Evolutionary conservation across 176 grass and related monocot genomes (phyloP), one percentile per base, ranked within the genome.

Genomic region (Eleusine indica): DNA sequence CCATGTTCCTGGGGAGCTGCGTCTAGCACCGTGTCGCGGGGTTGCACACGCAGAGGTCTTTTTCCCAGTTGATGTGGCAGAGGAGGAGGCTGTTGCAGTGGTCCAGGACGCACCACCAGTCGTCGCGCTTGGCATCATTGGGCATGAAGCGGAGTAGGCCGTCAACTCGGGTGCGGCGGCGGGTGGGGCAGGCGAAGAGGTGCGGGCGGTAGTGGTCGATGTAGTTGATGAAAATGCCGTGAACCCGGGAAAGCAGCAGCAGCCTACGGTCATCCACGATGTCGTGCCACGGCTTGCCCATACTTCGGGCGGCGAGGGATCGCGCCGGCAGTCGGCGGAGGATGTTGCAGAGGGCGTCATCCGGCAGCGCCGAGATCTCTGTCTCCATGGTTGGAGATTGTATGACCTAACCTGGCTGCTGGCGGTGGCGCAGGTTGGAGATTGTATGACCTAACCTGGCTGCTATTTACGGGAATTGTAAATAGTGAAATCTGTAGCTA

Each of bases 131-230:
- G 0, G 21, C 2, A 4, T 13, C 0, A 0, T 16, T 3, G 3
- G 41, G 60, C 40, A 48, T 7, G 61, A 18, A 66, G 41, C 8
- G 11, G 60, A 78, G 60, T 3, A 19, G 9, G 15, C 22, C 42
- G 9, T 47, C 61, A 42, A 66, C 32, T 9, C 6, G 10, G 7
- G 52, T 17, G 2, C 3, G n/a, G 1, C 15, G 14, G 2, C 0
- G 3, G 25, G 1, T n/a, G 2, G 60, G 22, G 18, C 43, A 61
- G 62, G 43, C 44, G 43, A 79, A 21, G 76, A 79, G 32, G 15
- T 21, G 17, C 14, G 14, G 42, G 0, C 3, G 0, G 22, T 1
- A 0, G 4, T 21, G 6, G 0, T 10, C 61, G 22, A 47, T 0
- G 25, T 49, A 66, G 61, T 51, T 47, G 37, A 79, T 42, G 43